Percentiles rank a stretch among this genome's conserved stretches.
Conservation (phyloP, 805 yeast species). For the Kodamaea kakaduensis region DNA sequence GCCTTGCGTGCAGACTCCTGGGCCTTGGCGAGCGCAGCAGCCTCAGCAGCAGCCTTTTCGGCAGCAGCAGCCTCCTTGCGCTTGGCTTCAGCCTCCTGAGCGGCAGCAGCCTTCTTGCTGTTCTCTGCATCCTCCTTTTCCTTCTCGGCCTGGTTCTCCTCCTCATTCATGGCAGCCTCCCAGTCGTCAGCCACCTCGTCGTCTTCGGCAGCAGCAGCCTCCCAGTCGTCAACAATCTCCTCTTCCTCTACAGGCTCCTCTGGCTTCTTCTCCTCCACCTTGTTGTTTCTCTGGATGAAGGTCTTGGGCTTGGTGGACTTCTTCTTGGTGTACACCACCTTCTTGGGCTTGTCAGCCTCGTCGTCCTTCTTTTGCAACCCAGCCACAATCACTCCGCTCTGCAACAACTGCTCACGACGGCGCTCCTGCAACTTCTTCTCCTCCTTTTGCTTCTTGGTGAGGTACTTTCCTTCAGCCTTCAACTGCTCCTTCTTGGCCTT, state of each 20-base stretch:
- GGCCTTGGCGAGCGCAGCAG: constrained; percentile 9
- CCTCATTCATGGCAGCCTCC: constrained; percentile 45
- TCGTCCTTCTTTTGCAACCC: constrained; percentile 51
- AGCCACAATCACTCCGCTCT: constrained; percentile 68
- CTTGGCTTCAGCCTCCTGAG: constrained; percentile 18
- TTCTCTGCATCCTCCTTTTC: constrained; percentile 28
- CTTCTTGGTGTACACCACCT: constrained; percentile 67
- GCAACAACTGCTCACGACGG: constrained; percentile 81
- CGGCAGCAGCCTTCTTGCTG: constrained; percentile 13
- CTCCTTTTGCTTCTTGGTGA: constrained; percentile 93
- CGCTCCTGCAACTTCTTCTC: constrained; percentile 82
- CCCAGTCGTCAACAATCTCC: constrained; percentile 88
- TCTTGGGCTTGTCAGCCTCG: constrained; percentile 50
- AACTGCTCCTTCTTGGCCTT: constrained; percentile 83
- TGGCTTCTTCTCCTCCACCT: constrained; percentile 20
- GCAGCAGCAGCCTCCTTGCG: constrained; percentile 12
- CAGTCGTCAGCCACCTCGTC: constrained; percentile 50
- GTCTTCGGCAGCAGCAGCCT: constrained; percentile 58
- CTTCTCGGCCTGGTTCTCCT: constrained; percentile 22
- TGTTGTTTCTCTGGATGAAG: constrained; percentile 23
- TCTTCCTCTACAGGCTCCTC: constrained; percentile 36
- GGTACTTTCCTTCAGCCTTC: constrained; percentile 91
- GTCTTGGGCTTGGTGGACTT: constrained; percentile 51
- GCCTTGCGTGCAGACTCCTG: constrained; percentile 28
- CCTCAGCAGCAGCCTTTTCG: constrained; percentile 19